A percentile compares a stretch with the other conserved stretches of the same genome.
These are phyloP conservation scores for Microdochium nivale DNA, from an alignment of 2,329 filamentous ascomycete genomes.

Conservation along the genomic window DNA sequence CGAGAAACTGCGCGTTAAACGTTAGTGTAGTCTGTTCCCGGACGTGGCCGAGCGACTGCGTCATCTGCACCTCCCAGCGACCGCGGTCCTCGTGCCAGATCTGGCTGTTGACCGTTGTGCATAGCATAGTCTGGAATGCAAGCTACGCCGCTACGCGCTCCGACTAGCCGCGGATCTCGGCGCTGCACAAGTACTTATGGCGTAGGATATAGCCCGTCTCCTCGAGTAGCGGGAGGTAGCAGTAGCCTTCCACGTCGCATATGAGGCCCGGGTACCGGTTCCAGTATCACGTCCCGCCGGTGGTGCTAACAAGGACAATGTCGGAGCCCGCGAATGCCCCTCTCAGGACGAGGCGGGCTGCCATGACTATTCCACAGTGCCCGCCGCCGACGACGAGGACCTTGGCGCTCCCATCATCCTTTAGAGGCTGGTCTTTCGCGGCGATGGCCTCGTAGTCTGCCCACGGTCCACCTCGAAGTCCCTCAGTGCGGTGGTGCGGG, in stretches of 20 bases:
- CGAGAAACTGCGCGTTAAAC: slow-evolving; percentile 1
- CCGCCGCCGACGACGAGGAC: slow-evolving; percentile 32
- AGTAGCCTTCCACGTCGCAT: slow-evolving; percentile 38
- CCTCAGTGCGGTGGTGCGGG: not conserved
- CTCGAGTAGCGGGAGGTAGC: slow-evolving; percentile 36
- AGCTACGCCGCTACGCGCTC: slow-evolving; percentile 28
- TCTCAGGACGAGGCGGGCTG: slow-evolving; percentile 27
- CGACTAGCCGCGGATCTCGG: slow-evolving; percentile 29
- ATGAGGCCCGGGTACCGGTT: slow-evolving; percentile 36
- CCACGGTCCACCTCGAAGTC: not conserved
- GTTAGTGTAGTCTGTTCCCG: not conserved
- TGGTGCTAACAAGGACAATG: slow-evolving; percentile 32
- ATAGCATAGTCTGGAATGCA: slow-evolving; percentile 28
- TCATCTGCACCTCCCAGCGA: not conserved
- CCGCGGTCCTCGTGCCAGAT: slow-evolving; percentile 24
- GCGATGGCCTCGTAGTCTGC: not conserved
- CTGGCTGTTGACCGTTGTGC: slow-evolving; percentile 24
- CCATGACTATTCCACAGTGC: slow-evolving; percentile 31
- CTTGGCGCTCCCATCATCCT: not conserved
- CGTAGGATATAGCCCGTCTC: slow-evolving; percentile 38
- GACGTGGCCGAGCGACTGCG: not conserved
- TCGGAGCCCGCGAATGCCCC: slow-evolving; percentile 22
- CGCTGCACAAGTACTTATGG: slow-evolving; percentile 29
- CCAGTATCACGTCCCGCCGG: slow-evolving; percentile 38
- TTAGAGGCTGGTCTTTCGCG: not conserved